phyloP scores from a whole-genome alignment of 371 early-diverging fungal genomes.

The Smittium culicis region DNA sequence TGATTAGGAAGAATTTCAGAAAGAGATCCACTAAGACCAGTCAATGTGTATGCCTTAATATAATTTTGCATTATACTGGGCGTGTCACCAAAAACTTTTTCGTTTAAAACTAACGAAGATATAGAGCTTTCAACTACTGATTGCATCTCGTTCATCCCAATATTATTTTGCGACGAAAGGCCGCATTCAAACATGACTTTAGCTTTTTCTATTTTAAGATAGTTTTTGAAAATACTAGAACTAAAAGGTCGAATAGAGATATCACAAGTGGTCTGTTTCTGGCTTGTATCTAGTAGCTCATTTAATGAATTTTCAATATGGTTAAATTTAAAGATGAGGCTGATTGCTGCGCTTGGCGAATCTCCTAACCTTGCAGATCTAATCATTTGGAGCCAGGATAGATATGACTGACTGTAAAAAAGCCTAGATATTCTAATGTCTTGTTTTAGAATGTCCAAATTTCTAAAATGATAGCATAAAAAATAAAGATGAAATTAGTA shows the following conservation, averaged over 20 bases:
- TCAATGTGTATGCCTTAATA: background rate
- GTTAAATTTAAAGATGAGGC: background rate
- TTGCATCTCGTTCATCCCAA: conserved; percentile 1
- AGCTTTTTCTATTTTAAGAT: background rate
- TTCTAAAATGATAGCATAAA: background rate
- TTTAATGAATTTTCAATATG: background rate
- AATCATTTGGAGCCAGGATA: background rate
- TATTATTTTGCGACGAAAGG: background rate
- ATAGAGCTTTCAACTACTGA: background rate
- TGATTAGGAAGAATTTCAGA: background rate
- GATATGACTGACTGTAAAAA: background rate
- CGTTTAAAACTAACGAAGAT: background rate
- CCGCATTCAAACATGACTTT: background rate
- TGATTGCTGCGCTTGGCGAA: background rate
- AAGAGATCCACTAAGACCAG: background rate
- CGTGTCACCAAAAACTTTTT: background rate
- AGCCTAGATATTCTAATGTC: background rate
- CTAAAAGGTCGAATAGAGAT: background rate
- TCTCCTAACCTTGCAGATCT: background rate
- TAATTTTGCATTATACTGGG: background rate
- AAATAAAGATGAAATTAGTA: background rate
- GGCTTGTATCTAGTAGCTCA: background rate
- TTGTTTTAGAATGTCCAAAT: background rate
- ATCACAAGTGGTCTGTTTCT: background rate
- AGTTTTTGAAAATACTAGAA: background rate